Evolutionary conservation across 352 stramenopile species (phyloP), one percentile per base, ranked within the genome.

Genomic region (Phytophthora sojae): DNA sequence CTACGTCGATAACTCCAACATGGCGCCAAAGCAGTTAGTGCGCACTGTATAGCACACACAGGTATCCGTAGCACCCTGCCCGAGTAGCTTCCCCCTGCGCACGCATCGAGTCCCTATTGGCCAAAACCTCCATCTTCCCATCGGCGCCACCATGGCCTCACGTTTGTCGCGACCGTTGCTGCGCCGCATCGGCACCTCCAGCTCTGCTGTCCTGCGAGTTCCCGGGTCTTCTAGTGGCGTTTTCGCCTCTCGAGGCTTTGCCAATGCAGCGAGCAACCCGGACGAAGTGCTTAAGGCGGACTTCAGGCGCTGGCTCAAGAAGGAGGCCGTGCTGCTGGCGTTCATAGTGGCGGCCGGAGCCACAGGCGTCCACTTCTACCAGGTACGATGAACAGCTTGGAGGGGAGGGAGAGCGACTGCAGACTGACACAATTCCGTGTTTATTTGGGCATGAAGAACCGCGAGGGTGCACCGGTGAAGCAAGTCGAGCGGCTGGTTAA

Each of bases 351-450:
- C 75, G 29, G 61, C 76, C 15, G 88, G 88, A 55, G 71, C 75
- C 45, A 69, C 71, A 11, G 88, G 84, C 21, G 75, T 95, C 0
- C 83, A 90, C 14, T 83, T 91, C 49, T 95, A 94, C 54, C 77
- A 89, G 71, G 83, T 92, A 50, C 25, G 57, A 12, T 12, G 15
- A 8, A 23, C 21, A 47, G 8, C 8, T 4, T 37, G 39, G n/a
- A 44, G 25, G 6, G 29, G 11, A 60, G 30, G 9, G 8, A 45
- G 0, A 56, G 26, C n/a, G 7, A 32, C 42, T 4, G 39, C 26
- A 30, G 23, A 67, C 52, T 77, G 51, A 75, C 26, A 12, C 32
- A 39, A 39, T 15, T 39, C 8, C 32, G 9, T 39, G 32, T 61
- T 59, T 64, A 19, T 25, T 15, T 55, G 4, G 6, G 44, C 21